Conservation (phyloP, 2,329 filamentous ascomycete species). For the Sporothrix luriei region DNA sequence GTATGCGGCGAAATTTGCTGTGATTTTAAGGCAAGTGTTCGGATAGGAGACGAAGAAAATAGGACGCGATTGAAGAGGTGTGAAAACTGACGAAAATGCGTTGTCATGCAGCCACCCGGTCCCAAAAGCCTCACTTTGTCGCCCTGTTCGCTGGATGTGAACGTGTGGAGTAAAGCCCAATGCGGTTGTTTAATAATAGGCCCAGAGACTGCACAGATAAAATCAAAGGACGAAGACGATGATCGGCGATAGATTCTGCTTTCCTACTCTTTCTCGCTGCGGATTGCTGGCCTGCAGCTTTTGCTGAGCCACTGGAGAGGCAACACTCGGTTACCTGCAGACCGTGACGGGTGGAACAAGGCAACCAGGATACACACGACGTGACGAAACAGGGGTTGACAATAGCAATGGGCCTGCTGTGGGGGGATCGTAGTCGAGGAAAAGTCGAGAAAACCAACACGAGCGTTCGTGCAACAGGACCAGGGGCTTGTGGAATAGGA, state of each 20-base stretch:
- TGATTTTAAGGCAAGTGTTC: not conserved
- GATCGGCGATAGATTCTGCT: not conserved
- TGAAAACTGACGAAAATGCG: slow-evolving; percentile 9
- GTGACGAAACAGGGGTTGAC: not conserved
- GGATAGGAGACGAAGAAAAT: not conserved
- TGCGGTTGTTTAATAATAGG: not conserved
- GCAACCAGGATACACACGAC: slow-evolving; percentile 7
- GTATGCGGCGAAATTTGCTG: not conserved
- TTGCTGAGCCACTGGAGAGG: not conserved
- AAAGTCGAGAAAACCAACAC: slow-evolving; percentile 8
- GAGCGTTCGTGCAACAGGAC: slow-evolving; percentile 11
- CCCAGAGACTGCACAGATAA: not conserved
- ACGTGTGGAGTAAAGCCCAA: not conserved
- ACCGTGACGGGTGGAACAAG: slow-evolving; percentile 1
- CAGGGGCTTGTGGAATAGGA: not conserved
- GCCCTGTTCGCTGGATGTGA: not conserved
- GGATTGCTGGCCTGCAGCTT: not conserved
- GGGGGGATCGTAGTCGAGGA: not conserved
- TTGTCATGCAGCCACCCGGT: slow-evolving; percentile 31
- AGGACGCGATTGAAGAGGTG: not conserved
- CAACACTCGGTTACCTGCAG: slow-evolving; percentile 10
- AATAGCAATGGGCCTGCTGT: not conserved
- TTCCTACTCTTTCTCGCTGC: not conserved
- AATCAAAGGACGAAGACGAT: not conserved
- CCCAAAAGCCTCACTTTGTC: not conserved